A percentile compares a stretch with the other conserved stretches of the same genome.
Evolutionary conservation across 768 basidiomycete species (phyloP).

Genomic region (Kwoniella heveanensis): DNA sequence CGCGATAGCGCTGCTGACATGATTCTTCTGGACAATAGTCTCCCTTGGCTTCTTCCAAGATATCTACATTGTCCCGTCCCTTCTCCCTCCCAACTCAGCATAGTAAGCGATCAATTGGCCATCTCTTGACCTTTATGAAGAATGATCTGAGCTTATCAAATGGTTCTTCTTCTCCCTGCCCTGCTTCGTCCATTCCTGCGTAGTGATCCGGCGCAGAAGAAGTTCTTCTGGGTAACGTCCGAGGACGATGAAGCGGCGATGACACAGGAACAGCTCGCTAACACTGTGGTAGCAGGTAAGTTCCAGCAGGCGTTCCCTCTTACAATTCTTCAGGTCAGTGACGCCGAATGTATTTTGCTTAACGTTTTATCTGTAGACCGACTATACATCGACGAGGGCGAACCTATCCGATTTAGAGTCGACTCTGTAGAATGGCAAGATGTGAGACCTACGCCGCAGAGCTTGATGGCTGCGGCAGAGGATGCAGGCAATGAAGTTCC

Average conservation of each 20-base stretch:
- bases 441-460: slow-evolving; percentile 47
- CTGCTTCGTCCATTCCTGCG: too few relatives aligned
- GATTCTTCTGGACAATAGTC: too few relatives aligned
- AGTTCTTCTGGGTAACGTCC: slow-evolving; percentile 54
- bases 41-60: slow-evolving; percentile 92
- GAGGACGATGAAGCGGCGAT: slow-evolving; percentile 40
- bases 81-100: slow-evolving; percentile 71
- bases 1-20: too few relatives aligned
- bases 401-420: slow-evolving; percentile 55
- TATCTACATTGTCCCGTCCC: slow-evolving; percentile 75
- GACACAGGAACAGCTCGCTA: slow-evolving; percentile 35
- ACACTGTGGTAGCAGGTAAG: slow-evolving; percentile 33
- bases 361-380: slow-evolving; percentile 36
- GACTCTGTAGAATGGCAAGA: slow-evolving; percentile 55
- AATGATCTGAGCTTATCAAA: too few relatives aligned
- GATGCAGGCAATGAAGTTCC: slow-evolving; percentile 20
- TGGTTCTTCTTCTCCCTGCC: too few relatives aligned
- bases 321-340: too few relatives aligned
- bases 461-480: slow-evolving; percentile 18
- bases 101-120: too few relatives aligned
- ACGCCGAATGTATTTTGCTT: too few relatives aligned
- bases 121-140: too few relatives aligned
- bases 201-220: slow-evolving; percentile 54
- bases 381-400: slow-evolving; percentile 49
- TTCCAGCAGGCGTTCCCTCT: background rate